These are phyloP conservation scores for Colletotrichum chlorophyti DNA, from an alignment of 2,329 filamentous ascomycete genomes.

Conservation along the genomic window DNA sequence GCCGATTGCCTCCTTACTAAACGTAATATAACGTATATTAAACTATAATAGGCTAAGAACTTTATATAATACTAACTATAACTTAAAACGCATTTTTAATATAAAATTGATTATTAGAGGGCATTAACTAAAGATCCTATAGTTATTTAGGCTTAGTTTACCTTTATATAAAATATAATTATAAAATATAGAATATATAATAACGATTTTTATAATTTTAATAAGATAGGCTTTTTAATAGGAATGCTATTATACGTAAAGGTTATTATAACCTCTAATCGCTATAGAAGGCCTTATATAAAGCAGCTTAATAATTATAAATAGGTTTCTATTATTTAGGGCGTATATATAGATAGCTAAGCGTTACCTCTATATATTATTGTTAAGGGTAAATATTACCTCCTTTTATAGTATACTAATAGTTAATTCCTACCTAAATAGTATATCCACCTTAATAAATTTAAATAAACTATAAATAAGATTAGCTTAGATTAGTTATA, in stretches of 20 bases:
- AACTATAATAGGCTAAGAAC: background rate
- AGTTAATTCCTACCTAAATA: background rate
- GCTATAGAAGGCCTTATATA: too few relatives aligned
- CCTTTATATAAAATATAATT: background rate
- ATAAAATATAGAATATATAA: background rate
- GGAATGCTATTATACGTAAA: background rate
- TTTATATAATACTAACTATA: background rate
- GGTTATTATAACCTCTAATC: too few relatives aligned
- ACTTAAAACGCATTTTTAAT: background rate
- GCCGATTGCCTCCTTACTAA: background rate
- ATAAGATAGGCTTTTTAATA: background rate
- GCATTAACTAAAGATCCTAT: background rate
- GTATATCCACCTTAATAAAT: background rate
- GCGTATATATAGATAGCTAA: background rate
- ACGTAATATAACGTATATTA: background rate
- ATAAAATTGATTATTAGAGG: background rate
- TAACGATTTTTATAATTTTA: background rate
- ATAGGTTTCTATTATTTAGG: too few relatives aligned
- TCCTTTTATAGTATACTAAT: too few relatives aligned
- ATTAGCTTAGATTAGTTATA: too few relatives aligned
- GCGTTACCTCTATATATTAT: background rate
- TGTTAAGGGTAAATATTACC: background rate
- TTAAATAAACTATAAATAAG: background rate
- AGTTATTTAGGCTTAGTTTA: background rate
- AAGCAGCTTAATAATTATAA: too few relatives aligned